Percentiles rank a stretch among this genome's conserved stretches.
phyloP scores from a whole-genome alignment of 495 filamentous ascomycete genomes.

The Talaromyces wortmannii region DNA sequence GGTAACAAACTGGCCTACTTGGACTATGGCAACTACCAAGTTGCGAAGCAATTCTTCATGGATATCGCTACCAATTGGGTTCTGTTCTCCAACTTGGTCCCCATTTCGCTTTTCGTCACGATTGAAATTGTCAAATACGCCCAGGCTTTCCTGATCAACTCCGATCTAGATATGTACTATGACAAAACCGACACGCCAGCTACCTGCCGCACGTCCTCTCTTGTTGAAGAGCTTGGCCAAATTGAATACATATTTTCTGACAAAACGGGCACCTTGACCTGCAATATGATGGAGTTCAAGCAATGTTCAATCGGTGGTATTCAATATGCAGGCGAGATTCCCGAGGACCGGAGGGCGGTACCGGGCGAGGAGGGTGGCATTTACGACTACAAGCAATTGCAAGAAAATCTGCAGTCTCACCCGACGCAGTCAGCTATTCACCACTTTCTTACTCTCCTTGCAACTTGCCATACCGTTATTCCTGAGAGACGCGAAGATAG shows the following conservation, averaged over 20 bases:
- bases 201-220: conserved; percentile 88
- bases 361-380: conserved; percentile 76
- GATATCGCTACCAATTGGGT: conserved; percentile 99
- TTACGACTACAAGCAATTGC: conserved; percentile 76
- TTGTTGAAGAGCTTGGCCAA: conserved; percentile 97
- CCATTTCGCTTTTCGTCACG: conserved; percentile 96
- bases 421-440: conserved; percentile 65
- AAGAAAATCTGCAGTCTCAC: conserved; percentile 67
- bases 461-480: conserved; percentile 97
- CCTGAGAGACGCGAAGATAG: conserved; percentile 77
- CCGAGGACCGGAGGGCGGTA: conserved; percentile 82
- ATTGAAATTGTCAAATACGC: conserved; percentile 97
- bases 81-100: conserved; percentile 93
- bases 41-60: conserved; percentile 78
- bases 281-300: conserved; percentile 99
- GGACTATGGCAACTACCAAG: conserved; percentile 49
- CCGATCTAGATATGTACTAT: conserved; percentile 97
- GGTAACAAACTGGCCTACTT: conserved; percentile 62
- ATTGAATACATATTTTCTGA: conserved; percentile 99
- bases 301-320: conserved; percentile 89
- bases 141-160: conserved; percentile 94
- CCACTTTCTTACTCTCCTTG: conserved; percentile 80
- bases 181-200: conserved; percentile 92
- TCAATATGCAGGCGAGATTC: conserved; percentile 87
- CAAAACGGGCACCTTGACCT: conserved; percentile 98